Percentiles rank a stretch among this genome's conserved stretches.
Conservation (phyloP, 768 basidiomycete genomes). For the Kwoniella sp. region DNA sequence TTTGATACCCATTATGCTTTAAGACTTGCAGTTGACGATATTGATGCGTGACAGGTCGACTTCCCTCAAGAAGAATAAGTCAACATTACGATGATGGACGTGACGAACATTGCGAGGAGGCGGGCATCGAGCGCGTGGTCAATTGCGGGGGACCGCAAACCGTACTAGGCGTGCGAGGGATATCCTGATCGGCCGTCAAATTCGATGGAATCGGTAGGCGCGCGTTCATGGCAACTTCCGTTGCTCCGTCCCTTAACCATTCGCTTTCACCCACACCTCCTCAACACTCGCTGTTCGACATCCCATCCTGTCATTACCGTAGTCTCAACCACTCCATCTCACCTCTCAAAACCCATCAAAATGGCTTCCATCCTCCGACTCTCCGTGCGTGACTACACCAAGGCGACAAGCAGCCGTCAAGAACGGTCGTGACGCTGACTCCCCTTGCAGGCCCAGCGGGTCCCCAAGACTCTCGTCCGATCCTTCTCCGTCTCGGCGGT, state of each 20-base stretch:
- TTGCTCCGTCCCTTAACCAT: slow-evolving; percentile 4
- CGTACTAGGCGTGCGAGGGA: neutral
- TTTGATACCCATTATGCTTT: slow-evolving; percentile 76
- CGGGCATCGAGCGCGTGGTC: slow-evolving; percentile 10
- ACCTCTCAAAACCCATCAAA: neutral
- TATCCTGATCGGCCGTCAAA: slow-evolving; percentile 8
- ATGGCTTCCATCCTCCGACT: slow-evolving; percentile 43
- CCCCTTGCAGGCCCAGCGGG: slow-evolving; percentile 30
- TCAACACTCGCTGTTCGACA: no score
- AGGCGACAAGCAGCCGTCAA: no score
- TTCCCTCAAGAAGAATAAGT: neutral
- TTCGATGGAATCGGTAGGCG: slow-evolving; percentile 9
- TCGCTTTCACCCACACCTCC: slow-evolving; percentile 5
- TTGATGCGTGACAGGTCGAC: neutral
- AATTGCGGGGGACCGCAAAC: neutral
- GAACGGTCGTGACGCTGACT: no score
- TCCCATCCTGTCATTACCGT: no score
- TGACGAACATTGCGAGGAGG: slow-evolving; percentile 12
- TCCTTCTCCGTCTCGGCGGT: slow-evolving; percentile 48
- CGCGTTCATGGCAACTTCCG: neutral
- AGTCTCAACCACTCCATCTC: neutral
- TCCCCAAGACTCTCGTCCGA: slow-evolving; percentile 39
- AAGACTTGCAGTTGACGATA: neutral
- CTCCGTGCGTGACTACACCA: slow-evolving; percentile 22
- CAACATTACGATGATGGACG: neutral